Percentiles rank a stretch among this genome's conserved stretches.
Conservation (phyloP, 2,329 filamentous ascomycete genomes). For the Aspergillus persii region DNA sequence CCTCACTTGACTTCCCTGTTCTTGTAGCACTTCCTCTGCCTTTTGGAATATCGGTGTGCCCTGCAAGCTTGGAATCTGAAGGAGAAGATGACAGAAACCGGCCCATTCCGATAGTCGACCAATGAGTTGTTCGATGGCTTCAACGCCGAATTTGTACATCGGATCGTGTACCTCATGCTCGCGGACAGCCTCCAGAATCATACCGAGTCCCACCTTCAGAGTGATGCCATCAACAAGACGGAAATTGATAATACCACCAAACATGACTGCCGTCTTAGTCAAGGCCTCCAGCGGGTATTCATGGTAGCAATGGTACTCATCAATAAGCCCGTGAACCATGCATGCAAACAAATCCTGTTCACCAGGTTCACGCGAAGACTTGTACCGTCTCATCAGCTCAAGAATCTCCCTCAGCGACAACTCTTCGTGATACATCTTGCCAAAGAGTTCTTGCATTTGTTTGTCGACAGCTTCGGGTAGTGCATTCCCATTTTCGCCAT, state of each 20-base stretch:
- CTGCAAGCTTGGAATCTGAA: slow-evolving; percentile 77
- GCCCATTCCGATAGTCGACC: slow-evolving; percentile 87
- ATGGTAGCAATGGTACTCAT: slow-evolving; percentile 93
- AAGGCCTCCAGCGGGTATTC: slow-evolving; percentile 96
- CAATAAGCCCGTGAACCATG: slow-evolving; percentile 97
- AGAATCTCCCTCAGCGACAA: slow-evolving; percentile 84
- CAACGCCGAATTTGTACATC: slow-evolving; percentile 98
- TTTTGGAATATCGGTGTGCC: slow-evolving; percentile 81
- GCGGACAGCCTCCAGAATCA: slow-evolving; percentile 95
- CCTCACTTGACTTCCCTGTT: slow-evolving; percentile 59
- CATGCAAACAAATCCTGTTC: slow-evolving; percentile 96
- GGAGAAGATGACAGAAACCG: slow-evolving; percentile 82
- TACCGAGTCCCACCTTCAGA: slow-evolving; percentile 88
- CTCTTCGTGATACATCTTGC: slow-evolving; percentile 94
- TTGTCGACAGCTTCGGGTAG: slow-evolving; percentile 76
- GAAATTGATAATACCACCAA: slow-evolving; percentile 93
- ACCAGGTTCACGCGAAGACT: slow-evolving; percentile 75
- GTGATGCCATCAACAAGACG: slow-evolving; percentile 87
- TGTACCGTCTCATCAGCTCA: slow-evolving; percentile 78
- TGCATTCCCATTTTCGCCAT: slow-evolving; percentile 76
- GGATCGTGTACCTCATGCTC: slow-evolving; percentile 78
- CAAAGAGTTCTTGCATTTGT: slow-evolving; percentile 97
- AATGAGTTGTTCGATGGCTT: slow-evolving; percentile 87
- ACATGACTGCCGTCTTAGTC: slow-evolving; percentile 92
- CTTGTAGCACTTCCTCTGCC: slow-evolving; percentile 74